Evolutionary conservation across 352 stramenopile species (phyloP).

Genomic region (Phytophthora syringae): DNA sequence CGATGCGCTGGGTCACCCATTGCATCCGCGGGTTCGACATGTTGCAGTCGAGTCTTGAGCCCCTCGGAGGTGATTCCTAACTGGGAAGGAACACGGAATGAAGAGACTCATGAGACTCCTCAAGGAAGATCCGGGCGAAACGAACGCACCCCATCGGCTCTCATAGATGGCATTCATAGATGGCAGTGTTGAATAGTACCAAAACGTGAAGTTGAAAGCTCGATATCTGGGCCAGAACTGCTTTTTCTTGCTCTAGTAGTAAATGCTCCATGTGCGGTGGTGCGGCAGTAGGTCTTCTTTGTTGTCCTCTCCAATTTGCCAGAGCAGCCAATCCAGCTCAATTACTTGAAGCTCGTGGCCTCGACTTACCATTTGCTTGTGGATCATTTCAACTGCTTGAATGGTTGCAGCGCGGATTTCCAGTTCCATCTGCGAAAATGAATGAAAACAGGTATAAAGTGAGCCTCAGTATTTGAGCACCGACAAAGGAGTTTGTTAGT

Average conservation of each 20-base stretch:
- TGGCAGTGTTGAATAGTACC: too few species aligned
- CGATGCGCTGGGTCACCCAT: constrained; percentile 77
- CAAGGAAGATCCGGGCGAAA: constrained; percentile 35
- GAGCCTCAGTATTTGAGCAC: too few species aligned
- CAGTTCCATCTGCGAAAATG: constrained; percentile 63
- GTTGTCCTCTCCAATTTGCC: constrained; percentile 83
- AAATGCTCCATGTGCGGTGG: constrained; percentile 86
- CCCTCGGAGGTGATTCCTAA: constrained; percentile 23
- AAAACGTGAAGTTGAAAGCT: too few species aligned
- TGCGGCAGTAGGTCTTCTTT: constrained; percentile 82
- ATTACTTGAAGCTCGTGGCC: constrained; percentile 67
- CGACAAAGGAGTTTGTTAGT: too few species aligned
- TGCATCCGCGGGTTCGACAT: constrained; percentile 86
- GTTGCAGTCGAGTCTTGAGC: constrained; percentile 12
- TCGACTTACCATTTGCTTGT: constrained; percentile 36
- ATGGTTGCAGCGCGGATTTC: constrained; percentile 88
- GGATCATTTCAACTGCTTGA: constrained; percentile 82
- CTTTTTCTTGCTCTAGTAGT: constrained; percentile 62
- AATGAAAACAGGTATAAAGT: too few species aligned
- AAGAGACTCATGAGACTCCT: constrained; percentile 33
- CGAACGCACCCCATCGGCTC: constrained; percentile 15
- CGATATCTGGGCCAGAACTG: too few species aligned
- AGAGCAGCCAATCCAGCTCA: constrained; percentile 90
- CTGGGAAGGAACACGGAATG: constrained; percentile 11
- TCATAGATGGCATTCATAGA: too few species aligned